Evolutionary conservation across 2,329 filamentous ascomycete species (phyloP), one percentile per base, ranked within the genome.

Genomic region (Pseudomassariella vexata): DNA sequence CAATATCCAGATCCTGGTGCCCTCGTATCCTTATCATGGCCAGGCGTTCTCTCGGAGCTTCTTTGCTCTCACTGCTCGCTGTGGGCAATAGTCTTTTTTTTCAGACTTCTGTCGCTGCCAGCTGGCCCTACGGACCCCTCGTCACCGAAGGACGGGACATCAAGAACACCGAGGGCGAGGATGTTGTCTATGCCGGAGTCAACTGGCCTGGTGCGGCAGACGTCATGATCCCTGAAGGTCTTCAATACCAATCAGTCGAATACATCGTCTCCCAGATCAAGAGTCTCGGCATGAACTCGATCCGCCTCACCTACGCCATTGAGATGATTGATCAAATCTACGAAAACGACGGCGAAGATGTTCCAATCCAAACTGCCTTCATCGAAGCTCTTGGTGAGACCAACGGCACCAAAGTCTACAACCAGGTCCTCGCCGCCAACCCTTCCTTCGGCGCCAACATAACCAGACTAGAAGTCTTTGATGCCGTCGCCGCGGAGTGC

Each of bases 131-230:
- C 16, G 47, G 50, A 6, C 50, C 52, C 4, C 57, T 72, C 19
- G 51, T 51, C 35, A 53, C 60, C 11, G 53, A 56, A 0, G 66
- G 59, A 3, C 56, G 63, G 9, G 62, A 59, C 48, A 65, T 71
- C 28, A 51, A 56, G 18, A 59, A 70, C 41, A 57, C 59, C 3
- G 49, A 55, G 4, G 65, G 64, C 24, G 46, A 59, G 3, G 62
- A 58, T 16, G 50, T 76, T 17, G 66, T 58, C 1, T 67, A 70
- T 34, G 72, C 68, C 5, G 75, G 76, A 2, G 68, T 66, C 9
- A 81, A 81, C 45, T 81, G 76, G 76, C 73, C 75, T 0, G 76
- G 73, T 1, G 67, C 70, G 4, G 66, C 65, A 19, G 74, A 79
- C 20, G 63, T 69, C 8, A 80, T 81, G 76, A 61, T 81, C 1